Percentiles rank a stretch among this genome's conserved stretches.
phyloP scores from a whole-genome alignment of 176 grass and related monocot species.

The Dactylis glomerata region DNA sequence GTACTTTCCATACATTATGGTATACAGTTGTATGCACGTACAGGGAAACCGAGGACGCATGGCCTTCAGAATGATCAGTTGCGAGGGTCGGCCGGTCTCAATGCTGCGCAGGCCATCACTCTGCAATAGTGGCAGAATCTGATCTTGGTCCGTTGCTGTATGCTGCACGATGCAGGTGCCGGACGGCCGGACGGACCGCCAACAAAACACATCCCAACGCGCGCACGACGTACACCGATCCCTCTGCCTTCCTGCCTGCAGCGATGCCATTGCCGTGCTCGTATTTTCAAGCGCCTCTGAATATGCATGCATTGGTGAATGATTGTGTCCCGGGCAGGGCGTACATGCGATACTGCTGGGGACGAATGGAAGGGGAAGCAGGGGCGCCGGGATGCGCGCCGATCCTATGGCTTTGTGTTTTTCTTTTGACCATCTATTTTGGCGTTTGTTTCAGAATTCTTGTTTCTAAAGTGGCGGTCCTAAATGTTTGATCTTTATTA shows the following conservation, averaged over 20 bases:
- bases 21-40: not conserved
- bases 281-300: not conserved
- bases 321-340: conserved; percentile 36
- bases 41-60: not conserved
- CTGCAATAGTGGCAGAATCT: not conserved
- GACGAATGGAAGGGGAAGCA: not conserved
- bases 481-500: no score
- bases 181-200: not conserved
- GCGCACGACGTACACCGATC: not conserved
- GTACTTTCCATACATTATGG: no score
- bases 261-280: not conserved
- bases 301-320: conserved; percentile 41
- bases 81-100: not conserved
- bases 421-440: not conserved
- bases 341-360: not conserved
- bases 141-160: not conserved
- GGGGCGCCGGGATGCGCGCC: not conserved
- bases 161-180: not conserved
- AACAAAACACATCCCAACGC: not conserved
- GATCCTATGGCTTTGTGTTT: not conserved
- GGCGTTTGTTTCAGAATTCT: not conserved
- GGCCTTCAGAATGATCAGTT: not conserved
- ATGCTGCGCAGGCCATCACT: not conserved
- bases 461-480: no score
- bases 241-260: not conserved